phyloP scores from a whole-genome alignment of 768 basidiomycete genomes.

The Boletus subcaerulescens region DNA sequence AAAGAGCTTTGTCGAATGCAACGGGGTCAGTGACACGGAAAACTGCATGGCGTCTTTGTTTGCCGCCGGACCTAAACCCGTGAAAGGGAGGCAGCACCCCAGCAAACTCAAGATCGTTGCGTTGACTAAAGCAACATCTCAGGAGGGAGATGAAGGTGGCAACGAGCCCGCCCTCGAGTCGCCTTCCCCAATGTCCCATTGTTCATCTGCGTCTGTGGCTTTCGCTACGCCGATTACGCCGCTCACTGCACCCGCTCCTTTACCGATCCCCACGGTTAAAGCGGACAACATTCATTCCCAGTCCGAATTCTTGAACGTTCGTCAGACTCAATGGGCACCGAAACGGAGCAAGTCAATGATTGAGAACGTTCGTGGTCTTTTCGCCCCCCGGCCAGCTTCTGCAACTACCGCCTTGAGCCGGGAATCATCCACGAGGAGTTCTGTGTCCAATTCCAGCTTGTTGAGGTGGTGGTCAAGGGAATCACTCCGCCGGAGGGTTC shows the following conservation, averaged over 20 bases:
- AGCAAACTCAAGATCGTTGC: slow-evolving; percentile 31
- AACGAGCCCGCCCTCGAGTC: slow-evolving; percentile 26
- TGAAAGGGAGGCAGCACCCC: slow-evolving; percentile 21
- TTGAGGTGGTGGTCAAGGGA: slow-evolving; percentile 50
- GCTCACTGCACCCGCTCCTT: slow-evolving; percentile 12
- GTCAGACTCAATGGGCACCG: slow-evolving; percentile 29
- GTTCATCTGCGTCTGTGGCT: slow-evolving; percentile 33
- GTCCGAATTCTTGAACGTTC: slow-evolving; percentile 28
- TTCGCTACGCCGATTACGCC: slow-evolving; percentile 25
- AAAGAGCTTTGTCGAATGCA: slow-evolving; percentile 43
- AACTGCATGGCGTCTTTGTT: background rate
- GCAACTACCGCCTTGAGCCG: slow-evolving; percentile 34
- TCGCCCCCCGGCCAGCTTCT: slow-evolving; percentile 46
- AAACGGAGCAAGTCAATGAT: slow-evolving; percentile 54
- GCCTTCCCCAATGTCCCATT: slow-evolving; percentile 41
- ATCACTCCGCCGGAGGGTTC: slow-evolving; percentile 48
- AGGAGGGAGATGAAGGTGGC: slow-evolving; percentile 25
- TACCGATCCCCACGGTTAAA: slow-evolving; percentile 12
- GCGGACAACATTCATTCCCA: slow-evolving; percentile 18
- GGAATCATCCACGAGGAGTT: slow-evolving; percentile 25
- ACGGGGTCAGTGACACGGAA: slow-evolving; percentile 18
- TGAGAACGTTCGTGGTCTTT: slow-evolving; percentile 60
- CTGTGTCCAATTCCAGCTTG: slow-evolving; percentile 31
- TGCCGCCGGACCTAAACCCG: slow-evolving; percentile 8
- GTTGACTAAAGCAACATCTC: slow-evolving; percentile 15